Percentiles rank a stretch among this genome's conserved stretches.
Evolutionary conservation across 31 red algal genomes (phyloP).

Genomic region (Odonthalia washingtoniensis): DNA sequence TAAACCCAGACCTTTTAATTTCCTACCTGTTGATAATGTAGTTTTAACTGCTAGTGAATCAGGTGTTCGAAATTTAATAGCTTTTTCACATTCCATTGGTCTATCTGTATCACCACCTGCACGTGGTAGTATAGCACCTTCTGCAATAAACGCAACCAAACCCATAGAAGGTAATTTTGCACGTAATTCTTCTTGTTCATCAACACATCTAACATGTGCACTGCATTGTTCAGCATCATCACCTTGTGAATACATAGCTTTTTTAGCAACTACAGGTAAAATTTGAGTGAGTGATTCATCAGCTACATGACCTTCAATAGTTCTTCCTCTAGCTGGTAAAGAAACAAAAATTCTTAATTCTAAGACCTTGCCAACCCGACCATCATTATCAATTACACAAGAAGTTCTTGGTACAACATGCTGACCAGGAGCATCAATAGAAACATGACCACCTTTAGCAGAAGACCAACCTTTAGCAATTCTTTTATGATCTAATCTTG

Average conservation of each 20-base stretch:
- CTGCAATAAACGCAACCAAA: conserved; percentile 73
- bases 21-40: conserved; percentile 38
- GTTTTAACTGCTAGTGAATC: conserved; percentile 42
- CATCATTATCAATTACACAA: conserved; percentile 53
- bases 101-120: conserved; percentile 63
- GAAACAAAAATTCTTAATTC: conserved; percentile 77
- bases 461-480: conserved; percentile 67
- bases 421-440: conserved; percentile 78
- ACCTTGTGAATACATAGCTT: conserved; percentile 45
- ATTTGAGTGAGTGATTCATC: conserved; percentile 50
- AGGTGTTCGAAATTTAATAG: conserved; percentile 63
- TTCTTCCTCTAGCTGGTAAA: conserved; percentile 82
- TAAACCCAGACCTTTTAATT: conserved; percentile 77
- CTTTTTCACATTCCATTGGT: conserved; percentile 45
- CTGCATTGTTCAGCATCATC: conserved; percentile 40
- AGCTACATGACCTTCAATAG: conserved; percentile 70
- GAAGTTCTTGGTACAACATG: conserved; percentile 77
- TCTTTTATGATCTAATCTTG: conserved; percentile 25
- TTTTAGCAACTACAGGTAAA: conserved; percentile 39
- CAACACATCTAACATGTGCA: conserved; percentile 63
- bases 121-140: conserved; percentile 85
- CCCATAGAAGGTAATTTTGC: conserved; percentile 39
- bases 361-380: too few species aligned
- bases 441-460: conserved; percentile 82
- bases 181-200: conserved; percentile 79